Evolutionary conservation across 2,329 filamentous ascomycete genomes (phyloP).

Genomic region (Colletotrichum sp.): DNA sequence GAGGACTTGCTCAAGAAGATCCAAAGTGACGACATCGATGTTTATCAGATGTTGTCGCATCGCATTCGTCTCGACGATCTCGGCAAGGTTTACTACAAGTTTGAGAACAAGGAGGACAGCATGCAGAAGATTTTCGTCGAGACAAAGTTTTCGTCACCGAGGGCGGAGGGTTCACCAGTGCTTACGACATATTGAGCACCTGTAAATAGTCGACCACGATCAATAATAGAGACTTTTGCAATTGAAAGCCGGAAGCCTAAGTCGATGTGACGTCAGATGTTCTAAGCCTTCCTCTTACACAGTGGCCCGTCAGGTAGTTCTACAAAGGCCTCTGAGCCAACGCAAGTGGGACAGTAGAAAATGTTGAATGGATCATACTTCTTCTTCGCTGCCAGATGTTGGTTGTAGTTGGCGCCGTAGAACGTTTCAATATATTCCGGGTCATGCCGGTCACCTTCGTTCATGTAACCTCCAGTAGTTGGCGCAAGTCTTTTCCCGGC

Average conservation of each 20-base stretch:
- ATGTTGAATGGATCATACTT: constrained; percentile 35
- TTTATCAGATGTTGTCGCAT: constrained; percentile 81
- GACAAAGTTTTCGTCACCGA: constrained; percentile 60
- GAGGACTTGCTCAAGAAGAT: constrained; percentile 74
- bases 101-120: constrained; percentile 64
- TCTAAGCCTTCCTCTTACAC: neutral
- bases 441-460: constrained; percentile 43
- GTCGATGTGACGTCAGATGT: neutral
- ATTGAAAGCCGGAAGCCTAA: neutral
- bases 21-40: constrained; percentile 71
- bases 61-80: constrained; percentile 77
- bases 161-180: constrained; percentile 45
- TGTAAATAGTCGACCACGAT: neutral
- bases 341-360: constrained; percentile 43
- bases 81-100: constrained; percentile 68
- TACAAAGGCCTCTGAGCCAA: constrained; percentile 37
- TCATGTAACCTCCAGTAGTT: constrained; percentile 45
- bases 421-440: constrained; percentile 35
- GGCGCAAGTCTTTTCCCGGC: constrained; percentile 39
- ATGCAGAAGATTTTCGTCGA: constrained; percentile 83
- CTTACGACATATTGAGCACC: constrained; percentile 43
- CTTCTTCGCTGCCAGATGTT: constrained; percentile 35
- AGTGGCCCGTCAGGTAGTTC: constrained; percentile 27
- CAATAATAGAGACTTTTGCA: neutral
- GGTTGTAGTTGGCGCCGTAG: constrained; percentile 36